Evolutionary conservation across 768 basidiomycete genomes (phyloP).

Genomic region (Tylopilus sp.): DNA sequence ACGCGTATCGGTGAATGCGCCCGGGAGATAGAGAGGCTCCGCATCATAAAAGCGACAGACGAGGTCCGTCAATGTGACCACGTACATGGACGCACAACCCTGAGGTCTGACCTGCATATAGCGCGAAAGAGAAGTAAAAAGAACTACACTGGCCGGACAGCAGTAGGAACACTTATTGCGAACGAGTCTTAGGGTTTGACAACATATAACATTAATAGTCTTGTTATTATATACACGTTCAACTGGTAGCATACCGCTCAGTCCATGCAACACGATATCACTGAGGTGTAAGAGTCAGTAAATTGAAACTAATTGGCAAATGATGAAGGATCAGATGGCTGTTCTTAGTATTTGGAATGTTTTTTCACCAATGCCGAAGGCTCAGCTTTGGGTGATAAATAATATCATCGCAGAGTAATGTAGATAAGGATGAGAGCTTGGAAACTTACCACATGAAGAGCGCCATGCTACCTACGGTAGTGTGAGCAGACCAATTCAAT

Average conservation of each 20-base stretch:
- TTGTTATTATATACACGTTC: background rate
- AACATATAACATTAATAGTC: background rate
- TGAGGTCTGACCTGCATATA: constrained; percentile 14
- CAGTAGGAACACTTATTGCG: background rate
- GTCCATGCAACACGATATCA: background rate
- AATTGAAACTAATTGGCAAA: background rate
- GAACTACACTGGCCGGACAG: constrained; percentile 34
- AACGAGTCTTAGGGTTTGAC: background rate
- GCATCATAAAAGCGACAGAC: constrained; percentile 63
- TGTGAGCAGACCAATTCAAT: too few relatives aligned
- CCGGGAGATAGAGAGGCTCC: constrained; percentile 67
- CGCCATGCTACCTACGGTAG: too few relatives aligned
- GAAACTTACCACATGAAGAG: constrained; percentile 10
- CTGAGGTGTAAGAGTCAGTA: constrained; percentile 16
- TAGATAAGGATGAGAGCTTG: background rate
- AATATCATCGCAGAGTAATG: constrained; percentile 17
- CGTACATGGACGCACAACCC: background rate
- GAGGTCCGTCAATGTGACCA: constrained; percentile 38
- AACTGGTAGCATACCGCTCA: constrained; percentile 1
- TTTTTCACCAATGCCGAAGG: constrained; percentile 34
- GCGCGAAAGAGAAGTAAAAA: constrained; percentile 55
- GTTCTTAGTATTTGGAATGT: constrained; percentile 31
- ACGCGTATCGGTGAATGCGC: constrained; percentile 65
- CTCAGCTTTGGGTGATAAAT: constrained; percentile 26
- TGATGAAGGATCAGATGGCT: constrained; percentile 28